A percentile compares a stretch with the other conserved stretches of the same genome.
Conservation (phyloP, 2,329 filamentous ascomycete species). For the Fusarium circinatum region DNA sequence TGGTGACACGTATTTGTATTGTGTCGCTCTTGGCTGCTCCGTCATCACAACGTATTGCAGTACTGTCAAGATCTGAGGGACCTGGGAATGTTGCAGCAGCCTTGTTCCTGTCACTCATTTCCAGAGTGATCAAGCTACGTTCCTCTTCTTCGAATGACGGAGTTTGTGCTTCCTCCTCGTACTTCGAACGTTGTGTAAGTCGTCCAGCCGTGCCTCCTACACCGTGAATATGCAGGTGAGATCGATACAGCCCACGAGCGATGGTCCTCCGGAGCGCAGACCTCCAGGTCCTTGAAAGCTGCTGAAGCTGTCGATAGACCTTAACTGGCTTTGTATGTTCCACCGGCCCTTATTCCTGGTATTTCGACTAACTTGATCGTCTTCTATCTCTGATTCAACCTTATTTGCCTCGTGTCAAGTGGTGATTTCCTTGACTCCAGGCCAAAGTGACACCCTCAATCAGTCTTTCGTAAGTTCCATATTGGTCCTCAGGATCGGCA, state of each 20-base stretch:
- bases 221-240: neutral
- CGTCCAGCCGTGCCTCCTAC: neutral
- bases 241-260: neutral
- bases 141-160: neutral
- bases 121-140: neutral
- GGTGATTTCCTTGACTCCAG: neutral
- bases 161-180: neutral
- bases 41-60: neutral
- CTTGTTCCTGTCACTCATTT: neutral
- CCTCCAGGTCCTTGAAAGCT: neutral
- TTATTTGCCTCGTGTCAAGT: rapidly evolving
- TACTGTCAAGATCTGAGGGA: no score
- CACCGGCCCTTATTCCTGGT: neutral
- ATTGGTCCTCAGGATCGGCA: neutral
- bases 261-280: no score
- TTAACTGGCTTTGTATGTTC: neutral
- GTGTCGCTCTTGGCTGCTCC: rapidly evolving
- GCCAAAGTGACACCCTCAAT: neutral
- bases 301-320: rapidly evolving
- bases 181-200: neutral
- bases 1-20: neutral
- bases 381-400: neutral
- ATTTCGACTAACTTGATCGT: neutral
- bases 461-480: neutral
- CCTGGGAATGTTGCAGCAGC: neutral